Conservation (phyloP, 1,284 basidiomycete genomes). For the Blastosporella zonata region DNA sequence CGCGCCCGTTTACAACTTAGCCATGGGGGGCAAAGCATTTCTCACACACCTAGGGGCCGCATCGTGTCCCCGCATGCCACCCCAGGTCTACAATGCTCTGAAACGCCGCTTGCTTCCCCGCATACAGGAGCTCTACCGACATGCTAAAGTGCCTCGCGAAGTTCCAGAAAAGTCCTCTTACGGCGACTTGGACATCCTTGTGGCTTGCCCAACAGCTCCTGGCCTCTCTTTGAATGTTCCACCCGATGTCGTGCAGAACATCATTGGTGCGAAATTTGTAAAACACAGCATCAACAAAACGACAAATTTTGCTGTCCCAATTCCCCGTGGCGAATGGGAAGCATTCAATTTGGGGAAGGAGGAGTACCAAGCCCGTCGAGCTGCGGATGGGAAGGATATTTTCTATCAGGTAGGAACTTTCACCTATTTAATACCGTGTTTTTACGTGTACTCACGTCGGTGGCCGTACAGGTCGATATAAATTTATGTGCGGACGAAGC, state of each 20-base stretch:
- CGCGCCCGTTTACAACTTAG: too few relatives aligned
- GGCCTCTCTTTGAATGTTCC: constrained; percentile 23
- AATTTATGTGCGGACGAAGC: constrained; percentile 49
- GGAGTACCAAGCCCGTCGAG: constrained; percentile 26
- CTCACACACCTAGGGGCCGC: constrained; percentile 35
- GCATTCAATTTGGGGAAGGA: constrained; percentile 23
- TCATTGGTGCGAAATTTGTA: constrained; percentile 46
- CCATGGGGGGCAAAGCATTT: constrained; percentile 72
- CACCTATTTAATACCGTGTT: constrained; percentile 6
- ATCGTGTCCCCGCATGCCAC: constrained; percentile 57
- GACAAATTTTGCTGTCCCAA: constrained; percentile 58
- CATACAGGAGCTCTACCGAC: constrained; percentile 43
- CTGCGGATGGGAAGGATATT: constrained; percentile 27
- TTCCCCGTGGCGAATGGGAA: constrained; percentile 34
- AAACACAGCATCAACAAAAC: constrained; percentile 50
- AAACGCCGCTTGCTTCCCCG: constrained; percentile 41
- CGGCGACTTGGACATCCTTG: constrained; percentile 67
- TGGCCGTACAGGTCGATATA: constrained; percentile 44
- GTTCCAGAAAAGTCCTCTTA: constrained; percentile 60
- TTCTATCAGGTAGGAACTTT: constrained; percentile 34
- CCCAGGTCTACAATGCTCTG: constrained; percentile 46
- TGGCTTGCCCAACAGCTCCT: constrained; percentile 36
- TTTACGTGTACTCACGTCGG: constrained; percentile 20
- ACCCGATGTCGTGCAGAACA: constrained; percentile 38
- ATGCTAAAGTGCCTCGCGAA: constrained; percentile 53